Conservation (phyloP, 352 stramenopile species). For the Stramenopiles sp. region DNA sequence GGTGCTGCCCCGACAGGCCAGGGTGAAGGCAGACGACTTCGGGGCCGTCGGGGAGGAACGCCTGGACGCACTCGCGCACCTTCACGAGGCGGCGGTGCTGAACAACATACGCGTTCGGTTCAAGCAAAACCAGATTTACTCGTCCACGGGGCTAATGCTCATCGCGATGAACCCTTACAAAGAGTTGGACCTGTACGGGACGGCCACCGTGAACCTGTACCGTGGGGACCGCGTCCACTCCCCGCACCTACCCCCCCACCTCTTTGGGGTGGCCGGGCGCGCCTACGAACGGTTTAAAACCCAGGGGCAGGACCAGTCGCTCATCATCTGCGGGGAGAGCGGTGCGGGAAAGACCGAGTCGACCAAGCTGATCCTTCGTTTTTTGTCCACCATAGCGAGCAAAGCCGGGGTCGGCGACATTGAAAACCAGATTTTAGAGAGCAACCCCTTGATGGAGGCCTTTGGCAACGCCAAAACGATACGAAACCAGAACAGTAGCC, state of each 20-base stretch:
- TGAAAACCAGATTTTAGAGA: slow-evolving; percentile 55
- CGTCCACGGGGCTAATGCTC: slow-evolving; percentile 83
- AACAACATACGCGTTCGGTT: slow-evolving; percentile 69
- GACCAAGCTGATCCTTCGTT: slow-evolving; percentile 81
- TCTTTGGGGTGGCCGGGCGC: neutral
- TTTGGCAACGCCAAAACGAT: slow-evolving; percentile 91
- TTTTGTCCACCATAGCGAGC: slow-evolving; percentile 37
- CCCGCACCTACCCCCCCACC: neutral
- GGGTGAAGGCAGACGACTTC: slow-evolving; percentile 29
- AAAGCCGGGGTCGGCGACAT: slow-evolving; percentile 33
- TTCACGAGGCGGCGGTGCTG: slow-evolving; percentile 66
- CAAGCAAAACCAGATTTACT: slow-evolving; percentile 68
- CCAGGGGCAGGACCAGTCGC: neutral
- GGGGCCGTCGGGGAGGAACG: slow-evolving; percentile 42
- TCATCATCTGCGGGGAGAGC: slow-evolving; percentile 76
- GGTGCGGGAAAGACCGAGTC: slow-evolving; percentile 82
- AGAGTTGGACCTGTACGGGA: slow-evolving; percentile 62
- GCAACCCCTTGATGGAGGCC: slow-evolving; percentile 84
- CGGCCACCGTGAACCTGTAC: slow-evolving; percentile 48
- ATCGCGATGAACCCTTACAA: slow-evolving; percentile 89
- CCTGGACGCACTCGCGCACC: slow-evolving; percentile 59
- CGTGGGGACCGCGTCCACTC: neutral
- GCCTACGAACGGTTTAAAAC: neutral
- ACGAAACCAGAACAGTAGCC: slow-evolving; percentile 82
- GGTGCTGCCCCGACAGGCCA: neutral